Percentiles rank a stretch among this genome's conserved stretches.
Evolutionary conservation across 441 rosid species (phyloP).

Genomic region (Euphorbia corollata): DNA sequence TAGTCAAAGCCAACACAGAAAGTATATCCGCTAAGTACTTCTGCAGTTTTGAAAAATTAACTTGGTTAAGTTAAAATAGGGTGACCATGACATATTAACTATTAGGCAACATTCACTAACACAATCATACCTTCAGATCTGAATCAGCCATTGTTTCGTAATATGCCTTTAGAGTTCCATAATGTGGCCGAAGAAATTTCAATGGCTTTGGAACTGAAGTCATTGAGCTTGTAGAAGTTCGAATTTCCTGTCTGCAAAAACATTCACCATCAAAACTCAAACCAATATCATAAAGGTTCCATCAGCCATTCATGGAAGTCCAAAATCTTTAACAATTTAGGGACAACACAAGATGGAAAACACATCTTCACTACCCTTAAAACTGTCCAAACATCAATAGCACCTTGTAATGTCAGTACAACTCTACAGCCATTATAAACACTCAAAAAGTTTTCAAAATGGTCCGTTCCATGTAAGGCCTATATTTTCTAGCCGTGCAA

Average conservation of each 20-base stretch:
- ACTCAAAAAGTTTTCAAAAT: neutral
- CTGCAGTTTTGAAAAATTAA: constrained; percentile 39
- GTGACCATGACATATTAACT: neutral
- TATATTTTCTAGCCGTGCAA: neutral
- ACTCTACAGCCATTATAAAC: neutral
- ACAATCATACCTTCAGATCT: constrained; percentile 53
- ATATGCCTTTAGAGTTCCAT: constrained; percentile 69
- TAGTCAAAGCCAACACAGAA: constrained; percentile 87
- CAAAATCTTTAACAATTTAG: neutral
- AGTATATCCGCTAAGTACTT: constrained; percentile 80
- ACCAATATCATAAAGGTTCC: neutral
- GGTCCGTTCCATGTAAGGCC: neutral
- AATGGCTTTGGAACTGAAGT: constrained; percentile 93
- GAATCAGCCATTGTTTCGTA: constrained; percentile 58
- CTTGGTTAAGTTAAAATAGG: neutral
- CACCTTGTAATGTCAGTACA: neutral
- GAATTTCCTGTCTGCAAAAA: constrained; percentile 66
- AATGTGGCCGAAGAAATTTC: constrained; percentile 95
- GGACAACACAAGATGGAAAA: neutral
- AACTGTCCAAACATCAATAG: neutral
- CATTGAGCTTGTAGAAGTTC: constrained; percentile 88
- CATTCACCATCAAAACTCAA: neutral
- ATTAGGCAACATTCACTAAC: constrained; percentile 6
- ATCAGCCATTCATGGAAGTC: neutral
- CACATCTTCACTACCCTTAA: neutral